Percentiles rank a stretch among this genome's conserved stretches.
Evolutionary conservation across 2,329 filamentous ascomycete genomes (phyloP).

Genomic region (Allantophomopsis lycopodina): DNA sequence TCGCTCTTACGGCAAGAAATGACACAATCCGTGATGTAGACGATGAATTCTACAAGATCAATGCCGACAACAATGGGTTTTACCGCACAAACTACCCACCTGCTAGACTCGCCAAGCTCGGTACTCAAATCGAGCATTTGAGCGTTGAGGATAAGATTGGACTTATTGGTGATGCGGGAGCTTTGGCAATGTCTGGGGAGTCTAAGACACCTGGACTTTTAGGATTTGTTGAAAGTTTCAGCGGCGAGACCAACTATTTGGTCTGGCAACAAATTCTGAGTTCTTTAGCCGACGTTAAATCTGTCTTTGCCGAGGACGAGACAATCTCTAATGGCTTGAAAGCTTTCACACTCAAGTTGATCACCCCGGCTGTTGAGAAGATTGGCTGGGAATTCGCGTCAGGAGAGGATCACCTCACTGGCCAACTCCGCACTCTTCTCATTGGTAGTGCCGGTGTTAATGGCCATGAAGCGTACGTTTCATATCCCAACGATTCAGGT

Average conservation of each 20-base stretch:
- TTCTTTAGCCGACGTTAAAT: constrained; percentile 63
- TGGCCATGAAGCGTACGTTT: constrained; percentile 57
- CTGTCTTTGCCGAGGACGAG: constrained; percentile 71
- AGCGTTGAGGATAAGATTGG: constrained; percentile 85
- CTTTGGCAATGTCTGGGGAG: constrained; percentile 78
- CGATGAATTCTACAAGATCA: constrained; percentile 83
- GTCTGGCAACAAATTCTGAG: constrained; percentile 81
- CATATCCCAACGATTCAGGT: not conserved
- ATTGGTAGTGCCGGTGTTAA: constrained; percentile 62
- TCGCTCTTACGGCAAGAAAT: constrained; percentile 62
- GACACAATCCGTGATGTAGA: constrained; percentile 64
- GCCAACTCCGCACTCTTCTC: constrained; percentile 71
- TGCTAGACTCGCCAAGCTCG: constrained; percentile 68
- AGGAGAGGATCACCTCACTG: constrained; percentile 67
- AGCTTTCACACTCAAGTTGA: constrained; percentile 66
- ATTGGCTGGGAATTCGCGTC: constrained; percentile 77
- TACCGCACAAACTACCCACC: constrained; percentile 91
- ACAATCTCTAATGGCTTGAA: constrained; percentile 59
- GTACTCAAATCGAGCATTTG: constrained; percentile 61
- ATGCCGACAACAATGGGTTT: constrained; percentile 77
- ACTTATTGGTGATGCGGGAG: constrained; percentile 77
- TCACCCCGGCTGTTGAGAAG: constrained; percentile 59
- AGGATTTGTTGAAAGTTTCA: constrained; percentile 74
- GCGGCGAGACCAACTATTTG: constrained; percentile 67
- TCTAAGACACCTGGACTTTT: constrained; percentile 71